A percentile compares a stretch with the other conserved stretches of the same genome.
Conservation (phyloP, 768 basidiomycete species). For the Tulasnella sp. region DNA sequence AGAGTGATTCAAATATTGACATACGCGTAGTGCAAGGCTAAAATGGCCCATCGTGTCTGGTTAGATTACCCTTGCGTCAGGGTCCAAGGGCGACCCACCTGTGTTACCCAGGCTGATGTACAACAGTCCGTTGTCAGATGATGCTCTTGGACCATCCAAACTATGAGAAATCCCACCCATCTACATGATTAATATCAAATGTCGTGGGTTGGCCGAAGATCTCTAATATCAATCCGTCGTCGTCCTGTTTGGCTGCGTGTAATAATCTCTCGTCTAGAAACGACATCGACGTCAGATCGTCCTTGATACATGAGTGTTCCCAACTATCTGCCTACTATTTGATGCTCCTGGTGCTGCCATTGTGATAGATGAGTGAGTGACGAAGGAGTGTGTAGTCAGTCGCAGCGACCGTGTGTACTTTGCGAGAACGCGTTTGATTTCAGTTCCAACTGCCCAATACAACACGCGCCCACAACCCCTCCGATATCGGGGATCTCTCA, state of each 20-base stretch:
- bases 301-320: neutral
- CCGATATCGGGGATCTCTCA: neutral
- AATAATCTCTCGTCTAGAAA: conserved; percentile 57
- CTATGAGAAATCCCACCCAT: conserved; percentile 50
- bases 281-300: neutral
- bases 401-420: neutral
- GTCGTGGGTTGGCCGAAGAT: conserved; percentile 38
- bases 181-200: conserved; percentile 66
- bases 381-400: neutral
- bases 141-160: neutral
- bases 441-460: conserved; percentile 4
- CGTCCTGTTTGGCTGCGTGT: conserved; percentile 61
- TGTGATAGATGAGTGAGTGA: neutral
- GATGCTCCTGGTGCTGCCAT: conserved; percentile 15
- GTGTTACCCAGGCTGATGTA: conserved; percentile 64
- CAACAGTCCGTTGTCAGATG: neutral
- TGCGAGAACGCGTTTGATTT: neutral
- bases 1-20: too few species aligned
- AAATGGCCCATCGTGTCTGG: too few species aligned
- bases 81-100: conserved; percentile 38
- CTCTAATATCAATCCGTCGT: conserved; percentile 54
- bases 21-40: conserved; percentile 7
- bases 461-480: conserved; percentile 1
- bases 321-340: conserved; percentile 7
- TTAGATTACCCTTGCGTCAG: neutral